Conservation (phyloP, 2,329 filamentous ascomycete genomes). For the Ceratocystis cubensis region DNA sequence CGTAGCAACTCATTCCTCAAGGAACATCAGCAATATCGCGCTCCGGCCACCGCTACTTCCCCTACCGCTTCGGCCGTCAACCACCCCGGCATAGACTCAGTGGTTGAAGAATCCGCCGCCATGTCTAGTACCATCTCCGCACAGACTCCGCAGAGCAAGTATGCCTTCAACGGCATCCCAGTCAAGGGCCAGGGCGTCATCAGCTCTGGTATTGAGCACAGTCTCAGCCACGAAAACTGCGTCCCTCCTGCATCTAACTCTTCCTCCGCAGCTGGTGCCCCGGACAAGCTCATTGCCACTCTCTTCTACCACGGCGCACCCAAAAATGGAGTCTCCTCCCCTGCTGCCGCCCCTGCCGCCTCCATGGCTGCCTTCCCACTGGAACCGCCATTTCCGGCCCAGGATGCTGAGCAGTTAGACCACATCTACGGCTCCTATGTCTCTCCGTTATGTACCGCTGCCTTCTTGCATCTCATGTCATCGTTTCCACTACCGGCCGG, state of each 20-base stretch:
- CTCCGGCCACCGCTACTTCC: conserved; percentile 40
- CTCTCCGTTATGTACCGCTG: conserved; percentile 51
- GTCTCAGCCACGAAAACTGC: conserved; percentile 51
- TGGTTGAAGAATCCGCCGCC: conserved; percentile 43
- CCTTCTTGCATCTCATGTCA: conserved; percentile 54
- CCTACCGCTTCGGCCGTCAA: conserved; percentile 42
- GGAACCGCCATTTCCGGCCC: conserved; percentile 38
- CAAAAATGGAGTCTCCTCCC: conserved; percentile 36
- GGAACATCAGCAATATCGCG: conserved; percentile 52
- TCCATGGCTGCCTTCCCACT: conserved; percentile 47
- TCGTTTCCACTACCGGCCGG: conserved; percentile 44
- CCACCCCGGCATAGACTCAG: conserved; percentile 51
- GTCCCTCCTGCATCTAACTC: conserved; percentile 37
- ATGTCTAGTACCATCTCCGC: conserved; percentile 27
- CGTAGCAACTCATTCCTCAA: conserved; percentile 47
- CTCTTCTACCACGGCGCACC: conserved; percentile 45
- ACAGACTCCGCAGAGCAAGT: conserved; percentile 27
- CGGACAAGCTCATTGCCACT: conserved; percentile 47
- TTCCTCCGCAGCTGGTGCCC: conserved; percentile 23
- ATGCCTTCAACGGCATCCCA: conserved; percentile 46
- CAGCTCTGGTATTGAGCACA: conserved; percentile 50
- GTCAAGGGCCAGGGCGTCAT: conserved; percentile 47
- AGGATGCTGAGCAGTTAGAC: conserved; percentile 46
- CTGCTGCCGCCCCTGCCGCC: conserved; percentile 50
- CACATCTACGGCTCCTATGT: conserved; percentile 54